Evolutionary conservation across 1,284 basidiomycete species (phyloP), one percentile per base, ranked within the genome.

Genomic region (Rhodofomes roseus): DNA sequence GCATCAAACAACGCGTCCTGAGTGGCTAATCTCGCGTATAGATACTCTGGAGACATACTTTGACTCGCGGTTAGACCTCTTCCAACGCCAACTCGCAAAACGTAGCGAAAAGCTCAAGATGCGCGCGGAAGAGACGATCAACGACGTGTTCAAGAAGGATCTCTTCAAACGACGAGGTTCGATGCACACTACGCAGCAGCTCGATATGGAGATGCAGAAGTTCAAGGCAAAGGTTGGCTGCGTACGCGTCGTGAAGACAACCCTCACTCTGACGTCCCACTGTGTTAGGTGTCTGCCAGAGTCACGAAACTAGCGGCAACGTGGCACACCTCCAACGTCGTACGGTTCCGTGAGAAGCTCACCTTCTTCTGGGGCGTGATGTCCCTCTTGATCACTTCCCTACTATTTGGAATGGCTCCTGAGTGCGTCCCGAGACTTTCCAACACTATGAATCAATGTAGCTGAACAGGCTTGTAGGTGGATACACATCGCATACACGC

Each of bases 341-440:
- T 97, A 34, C 83, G 94, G 29, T 95, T 92, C n/a, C 83, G 90
- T 56, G 93, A 95, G 67, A 96, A 96, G 74, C 79, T 92, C 61
- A 91, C 91, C 0, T 98, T 98, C 77, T 92, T 96, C 75, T 83
- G 93, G 64, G 92, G 93, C 29, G 95, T 98, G 41, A 90, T 93
- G 86, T 89, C 88, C 20, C 73, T 97, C n/a, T 79, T 95, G 18
- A 80, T 87, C 66, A 90, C 92, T 18, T 88, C 93, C 7, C 80
- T 97, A 23, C 76, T 96, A 63, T 93, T 94, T 70, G 92, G 90
- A 34, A 77, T 91, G 67, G 84, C 85, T 29, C 95, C 95, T 7
- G 82, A 95, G 83, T 95, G 78, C 73, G 82, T 89, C 37, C 66
- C 55, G 23, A 31, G 22, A 6, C 43, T 12, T 72, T 73, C 40